phyloP scores from a whole-genome alignment of 2,329 filamentous ascomycete genomes.

The Sarocladium oryzae region DNA sequence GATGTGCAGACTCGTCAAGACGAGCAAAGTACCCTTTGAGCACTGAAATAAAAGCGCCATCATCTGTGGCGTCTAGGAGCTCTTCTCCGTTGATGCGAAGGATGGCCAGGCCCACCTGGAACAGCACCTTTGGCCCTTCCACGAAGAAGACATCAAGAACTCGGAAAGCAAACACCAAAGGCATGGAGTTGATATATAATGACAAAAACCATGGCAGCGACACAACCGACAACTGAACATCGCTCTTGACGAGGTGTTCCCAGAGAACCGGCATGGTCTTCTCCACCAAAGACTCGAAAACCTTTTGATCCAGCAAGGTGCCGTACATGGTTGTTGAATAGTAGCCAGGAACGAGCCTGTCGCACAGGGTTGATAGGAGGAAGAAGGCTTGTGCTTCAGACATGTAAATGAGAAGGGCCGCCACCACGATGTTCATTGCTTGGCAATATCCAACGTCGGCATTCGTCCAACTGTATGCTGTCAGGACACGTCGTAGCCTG shows the following conservation, averaged over 20 bases:
- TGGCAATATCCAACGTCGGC: slow-evolving; percentile 96
- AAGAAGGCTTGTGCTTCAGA: slow-evolving; percentile 96
- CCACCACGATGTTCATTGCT: slow-evolving; percentile 99
- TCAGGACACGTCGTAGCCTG: slow-evolving; percentile 80
- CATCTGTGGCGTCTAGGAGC: slow-evolving; percentile 83
- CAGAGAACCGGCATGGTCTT: slow-evolving; percentile 98
- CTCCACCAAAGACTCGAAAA: slow-evolving; percentile 97
- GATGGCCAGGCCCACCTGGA: slow-evolving; percentile 96
- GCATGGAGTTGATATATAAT: slow-evolving; percentile 99
- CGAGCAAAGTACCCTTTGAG: slow-evolving; percentile 91
- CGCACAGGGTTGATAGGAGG: slow-evolving; percentile 82
- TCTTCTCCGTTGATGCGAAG: slow-evolving; percentile 95
- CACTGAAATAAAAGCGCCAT: slow-evolving; percentile 94
- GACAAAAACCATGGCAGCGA: slow-evolving; percentile 97
- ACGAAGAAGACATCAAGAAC: slow-evolving; percentile 98
- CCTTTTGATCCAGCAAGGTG: slow-evolving; percentile 90
- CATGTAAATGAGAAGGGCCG: slow-evolving; percentile 97
- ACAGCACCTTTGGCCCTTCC: slow-evolving; percentile 93
- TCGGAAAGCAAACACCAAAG: slow-evolving; percentile 91
- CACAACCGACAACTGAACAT: slow-evolving; percentile 94
- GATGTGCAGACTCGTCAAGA: slow-evolving; percentile 91
- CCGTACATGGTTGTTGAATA: slow-evolving; percentile 99
- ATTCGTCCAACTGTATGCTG: slow-evolving; percentile 96
- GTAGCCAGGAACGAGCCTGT: slow-evolving; percentile 88
- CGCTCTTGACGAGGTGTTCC: slow-evolving; percentile 95